Evolutionary conservation across 495 filamentous ascomycete genomes (phyloP), one percentile per base, ranked within the genome.

Genomic region (Aspergillus wentii): DNA sequence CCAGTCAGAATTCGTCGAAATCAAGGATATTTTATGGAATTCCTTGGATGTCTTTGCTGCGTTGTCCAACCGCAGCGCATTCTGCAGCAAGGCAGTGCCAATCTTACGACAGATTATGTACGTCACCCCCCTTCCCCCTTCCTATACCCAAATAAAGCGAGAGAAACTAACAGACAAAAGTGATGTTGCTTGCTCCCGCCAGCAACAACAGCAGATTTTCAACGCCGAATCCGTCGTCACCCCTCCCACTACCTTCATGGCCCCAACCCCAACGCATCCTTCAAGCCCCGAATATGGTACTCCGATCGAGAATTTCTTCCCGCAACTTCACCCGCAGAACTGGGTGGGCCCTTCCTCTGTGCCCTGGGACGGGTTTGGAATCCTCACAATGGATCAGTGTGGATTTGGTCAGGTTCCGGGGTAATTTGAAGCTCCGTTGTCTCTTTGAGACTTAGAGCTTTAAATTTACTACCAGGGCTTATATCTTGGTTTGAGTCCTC

Each of bases 31-130:
- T 2, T 54, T 68, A 14, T 43, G 47, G 23, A 47, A 54, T 23
- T 51, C 59, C 1, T 35, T 68, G 27, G 61, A 68, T 20, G 44
- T 60, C 17, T 68, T 68, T 27, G 61, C 64, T n/a, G 51, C 56
- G 0, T 47, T 65, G 4, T 68, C 64, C 9, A 54, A 62, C 22
- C 52, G 64, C 20, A 68, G 64, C 30, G 49, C 49, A 13, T 65
- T 68, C 43, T 65, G 64, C 51, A 68, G 61, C 41, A 68, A 62
- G 30, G 64, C 64, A 10, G 60, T 68, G 6, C 64, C 61, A 1
- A 32, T 62, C 15, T 43, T 68, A 8, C 55, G 61, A 19, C 59
- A 62, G 33, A 61, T 68, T 10, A 54, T 66, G 62, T 66, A 54
- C 18, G 58, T 53, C n/a, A 17, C n/a, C 1, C 10, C 15, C 17